Percentiles rank a stretch among this genome's conserved stretches.
These are phyloP conservation scores for Hypoxylon crocopeplum DNA, from an alignment of 495 filamentous ascomycete genomes.

Conservation along the genomic window DNA sequence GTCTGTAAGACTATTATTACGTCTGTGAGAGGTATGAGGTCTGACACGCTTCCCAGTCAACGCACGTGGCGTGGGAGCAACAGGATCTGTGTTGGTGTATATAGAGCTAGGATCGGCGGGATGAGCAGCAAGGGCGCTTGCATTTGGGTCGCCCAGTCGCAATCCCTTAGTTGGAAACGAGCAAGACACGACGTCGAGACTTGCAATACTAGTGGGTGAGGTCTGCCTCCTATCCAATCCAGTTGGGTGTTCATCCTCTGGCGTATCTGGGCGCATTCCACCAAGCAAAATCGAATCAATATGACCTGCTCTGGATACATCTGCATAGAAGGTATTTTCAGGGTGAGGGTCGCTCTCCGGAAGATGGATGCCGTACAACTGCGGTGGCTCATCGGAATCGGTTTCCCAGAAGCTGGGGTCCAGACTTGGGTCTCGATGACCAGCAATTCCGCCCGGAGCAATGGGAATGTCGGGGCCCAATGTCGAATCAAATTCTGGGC, in stretches of 20 bases:
- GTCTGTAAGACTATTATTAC: conserved; percentile 73
- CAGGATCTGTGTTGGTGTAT: conserved; percentile 50
- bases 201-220: conserved; percentile 60
- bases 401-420: conserved; percentile 57
- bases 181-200: conserved; percentile 76
- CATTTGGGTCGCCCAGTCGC: conserved; percentile 52
- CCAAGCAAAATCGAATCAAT: conserved; percentile 51
- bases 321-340: conserved; percentile 54
- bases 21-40: conserved; percentile 54
- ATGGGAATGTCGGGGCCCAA: conserved; percentile 72
- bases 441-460: conserved; percentile 72
- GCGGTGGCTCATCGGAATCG: conserved; percentile 46
- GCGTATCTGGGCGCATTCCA: conserved; percentile 49
- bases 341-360: conserved; percentile 36
- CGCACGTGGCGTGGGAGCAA: conserved; percentile 60
- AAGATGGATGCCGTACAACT: conserved; percentile 48
- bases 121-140: conserved; percentile 63
- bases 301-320: conserved; percentile 56
- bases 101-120: conserved; percentile 64
- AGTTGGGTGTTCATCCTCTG: conserved; percentile 38
- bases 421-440: conserved; percentile 59
- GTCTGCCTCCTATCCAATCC: conserved; percentile 45
- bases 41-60: conserved; percentile 61
- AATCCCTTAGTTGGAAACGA: conserved; percentile 75
- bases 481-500: conserved; percentile 62